Percentiles rank a stretch among this genome's conserved stretches.
Conservation (phyloP, 75 land plant genomes). For the Pseudotsuga menziesii region DNA sequence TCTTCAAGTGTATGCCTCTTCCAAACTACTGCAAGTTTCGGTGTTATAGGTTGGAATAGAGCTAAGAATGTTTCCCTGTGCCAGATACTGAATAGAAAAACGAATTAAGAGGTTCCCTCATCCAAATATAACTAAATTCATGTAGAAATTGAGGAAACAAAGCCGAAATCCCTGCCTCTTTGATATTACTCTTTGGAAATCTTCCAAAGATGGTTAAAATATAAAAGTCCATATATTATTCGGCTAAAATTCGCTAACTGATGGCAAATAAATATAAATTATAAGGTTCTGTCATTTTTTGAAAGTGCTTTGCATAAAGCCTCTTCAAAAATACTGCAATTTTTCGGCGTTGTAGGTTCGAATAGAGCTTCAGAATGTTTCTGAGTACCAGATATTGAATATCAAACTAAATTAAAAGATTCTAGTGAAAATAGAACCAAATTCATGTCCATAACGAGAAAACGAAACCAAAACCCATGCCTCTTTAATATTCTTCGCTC, state of each 20-base stretch:
- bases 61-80: neutral
- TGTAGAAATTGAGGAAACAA: neutral
- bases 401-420: too few species aligned
- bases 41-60: neutral
- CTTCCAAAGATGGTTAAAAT: neutral
- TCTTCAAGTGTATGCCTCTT: neutral
- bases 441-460: too few species aligned
- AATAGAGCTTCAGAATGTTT: neutral
- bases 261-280: neutral
- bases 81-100: neutral
- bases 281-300: too few species aligned
- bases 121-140: neutral
- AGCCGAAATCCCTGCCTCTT: neutral
- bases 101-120: too few species aligned
- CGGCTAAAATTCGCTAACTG: too few species aligned
- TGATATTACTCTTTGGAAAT: neutral
- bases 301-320: too few species aligned
- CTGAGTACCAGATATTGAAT: too few species aligned
- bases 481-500: neutral
- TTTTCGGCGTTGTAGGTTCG: neutral
- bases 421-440: too few species aligned
- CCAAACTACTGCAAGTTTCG: neutral
- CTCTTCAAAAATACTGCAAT: too few species aligned
- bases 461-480: neutral
- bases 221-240: too few species aligned